Conservation (phyloP, 139 green algal genomes). For the Axilococcus clingmanii region DNA sequence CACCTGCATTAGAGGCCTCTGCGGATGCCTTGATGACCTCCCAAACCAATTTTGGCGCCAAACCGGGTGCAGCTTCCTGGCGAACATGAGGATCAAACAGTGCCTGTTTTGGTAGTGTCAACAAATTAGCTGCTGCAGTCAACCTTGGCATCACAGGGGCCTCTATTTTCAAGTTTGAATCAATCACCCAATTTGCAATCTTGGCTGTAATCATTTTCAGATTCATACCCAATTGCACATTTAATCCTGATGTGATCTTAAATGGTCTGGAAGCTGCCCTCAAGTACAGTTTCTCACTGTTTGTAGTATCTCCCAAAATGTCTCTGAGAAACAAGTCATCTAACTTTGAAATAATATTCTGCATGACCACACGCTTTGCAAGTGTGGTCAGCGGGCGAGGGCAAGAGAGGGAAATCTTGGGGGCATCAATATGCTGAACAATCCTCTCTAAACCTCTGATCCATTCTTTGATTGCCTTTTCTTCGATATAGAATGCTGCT, state of each 20-base stretch:
- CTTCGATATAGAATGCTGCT: too few species aligned
- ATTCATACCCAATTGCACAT: neutral
- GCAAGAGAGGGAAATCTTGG: too few species aligned
- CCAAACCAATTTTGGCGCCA: conserved; percentile 37
- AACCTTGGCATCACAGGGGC: neutral
- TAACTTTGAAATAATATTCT: neutral
- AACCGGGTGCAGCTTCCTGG: conserved; percentile 26
- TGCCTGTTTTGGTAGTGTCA: conserved; percentile 77
- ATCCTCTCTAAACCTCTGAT: too few species aligned
- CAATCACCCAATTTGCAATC: neutral
- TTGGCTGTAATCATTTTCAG: conserved; percentile 1
- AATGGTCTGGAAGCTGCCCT: neutral
- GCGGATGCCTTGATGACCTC: conserved; percentile 50
- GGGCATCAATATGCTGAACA: too few species aligned
- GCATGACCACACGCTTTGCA: neutral
- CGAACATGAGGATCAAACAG: conserved; percentile 40
- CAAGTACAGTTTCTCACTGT: neutral
- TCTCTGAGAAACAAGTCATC: neutral
- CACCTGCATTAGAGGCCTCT: neutral
- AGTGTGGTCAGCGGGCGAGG: neutral
- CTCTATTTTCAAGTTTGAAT: neutral
- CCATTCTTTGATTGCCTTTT: too few species aligned
- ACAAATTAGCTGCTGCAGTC: conserved; percentile 54
- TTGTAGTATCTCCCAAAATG: too few species aligned
- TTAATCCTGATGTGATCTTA: too few species aligned